phyloP scores from a whole-genome alignment of 202 grass and related monocot species.

The Setaria italica region DNA sequence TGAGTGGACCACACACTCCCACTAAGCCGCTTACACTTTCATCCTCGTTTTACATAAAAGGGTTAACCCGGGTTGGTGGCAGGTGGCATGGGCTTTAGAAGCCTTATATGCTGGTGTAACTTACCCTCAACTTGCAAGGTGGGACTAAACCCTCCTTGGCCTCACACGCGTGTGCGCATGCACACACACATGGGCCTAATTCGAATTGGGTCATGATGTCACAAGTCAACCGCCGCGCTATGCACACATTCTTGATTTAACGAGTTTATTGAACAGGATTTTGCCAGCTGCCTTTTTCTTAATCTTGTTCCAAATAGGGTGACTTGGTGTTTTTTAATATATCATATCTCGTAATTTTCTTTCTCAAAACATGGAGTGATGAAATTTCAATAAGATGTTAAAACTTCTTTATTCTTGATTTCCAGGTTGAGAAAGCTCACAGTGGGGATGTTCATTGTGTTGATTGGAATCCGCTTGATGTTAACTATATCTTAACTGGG shows the following conservation, averaged over 20 bases:
- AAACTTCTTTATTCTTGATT: conserved; percentile 36
- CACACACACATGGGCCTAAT: background rate
- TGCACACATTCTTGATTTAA: background rate
- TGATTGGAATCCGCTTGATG: conserved; percentile 89
- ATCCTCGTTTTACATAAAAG: background rate
- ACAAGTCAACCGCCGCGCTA: background rate
- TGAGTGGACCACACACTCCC: background rate
- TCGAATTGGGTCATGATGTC: background rate
- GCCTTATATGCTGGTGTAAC: background rate
- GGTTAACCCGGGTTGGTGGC: background rate
- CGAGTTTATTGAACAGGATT: background rate
- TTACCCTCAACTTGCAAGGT: background rate
- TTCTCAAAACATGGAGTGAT: background rate
- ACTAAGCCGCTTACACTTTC: background rate
- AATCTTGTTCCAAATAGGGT: background rate
- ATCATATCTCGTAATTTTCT: background rate
- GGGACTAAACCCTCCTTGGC: background rate
- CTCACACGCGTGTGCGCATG: background rate
- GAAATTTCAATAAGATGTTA: background rate
- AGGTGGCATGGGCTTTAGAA: background rate
- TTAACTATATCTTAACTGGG: conserved; percentile 95
- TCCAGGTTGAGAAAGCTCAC: conserved; percentile 96
- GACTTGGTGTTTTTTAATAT: background rate
- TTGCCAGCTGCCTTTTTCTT: background rate
- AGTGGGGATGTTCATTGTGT: conserved; percentile 94